Evolutionary conservation across 208 protist species (phyloP).

Genomic region (Wallacemonas collosoma): DNA sequence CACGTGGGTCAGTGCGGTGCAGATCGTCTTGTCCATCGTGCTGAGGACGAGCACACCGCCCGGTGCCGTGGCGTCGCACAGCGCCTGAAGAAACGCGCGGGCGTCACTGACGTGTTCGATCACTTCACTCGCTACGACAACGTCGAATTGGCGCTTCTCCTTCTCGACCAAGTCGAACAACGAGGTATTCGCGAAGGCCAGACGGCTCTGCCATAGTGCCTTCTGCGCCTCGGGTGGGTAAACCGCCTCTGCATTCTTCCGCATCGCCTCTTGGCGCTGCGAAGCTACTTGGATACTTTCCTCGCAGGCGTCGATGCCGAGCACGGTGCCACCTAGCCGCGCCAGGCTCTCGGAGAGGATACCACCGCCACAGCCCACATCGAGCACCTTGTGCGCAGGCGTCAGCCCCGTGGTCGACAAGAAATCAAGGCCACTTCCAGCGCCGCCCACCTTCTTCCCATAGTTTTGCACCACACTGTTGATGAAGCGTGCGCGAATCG

Average conservation of each 20-base stretch:
- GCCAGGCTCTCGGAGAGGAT: constrained; percentile 89
- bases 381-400: constrained; percentile 66
- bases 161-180: constrained; percentile 59
- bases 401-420: constrained; percentile 28
- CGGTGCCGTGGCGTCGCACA: constrained; percentile 79
- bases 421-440: constrained; percentile 15
- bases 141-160: constrained; percentile 70
- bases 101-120: constrained; percentile 94
- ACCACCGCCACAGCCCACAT: constrained; percentile 93
- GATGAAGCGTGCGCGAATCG: constrained; percentile 87
- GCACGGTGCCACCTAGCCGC: constrained; percentile 84
- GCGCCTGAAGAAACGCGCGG: constrained; percentile 74
- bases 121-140: constrained; percentile 91
- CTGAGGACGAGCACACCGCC: constrained; percentile 90
- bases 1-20: constrained; percentile 81
- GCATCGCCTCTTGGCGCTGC: constrained; percentile 31
- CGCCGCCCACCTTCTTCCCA: constrained; percentile 25
- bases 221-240: constrained; percentile 27
- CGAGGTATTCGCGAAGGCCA: constrained; percentile 22
- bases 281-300: constrained; percentile 84
- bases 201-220: constrained; percentile 13
- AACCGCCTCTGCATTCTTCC: constrained; percentile 10
- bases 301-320: constrained; percentile 89
- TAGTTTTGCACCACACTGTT: constrained; percentile 43
- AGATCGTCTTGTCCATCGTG: constrained; percentile 91